Evolutionary conservation across 2,329 filamentous ascomycete genomes (phyloP).

Genomic region (Ascomycota sp.): DNA sequence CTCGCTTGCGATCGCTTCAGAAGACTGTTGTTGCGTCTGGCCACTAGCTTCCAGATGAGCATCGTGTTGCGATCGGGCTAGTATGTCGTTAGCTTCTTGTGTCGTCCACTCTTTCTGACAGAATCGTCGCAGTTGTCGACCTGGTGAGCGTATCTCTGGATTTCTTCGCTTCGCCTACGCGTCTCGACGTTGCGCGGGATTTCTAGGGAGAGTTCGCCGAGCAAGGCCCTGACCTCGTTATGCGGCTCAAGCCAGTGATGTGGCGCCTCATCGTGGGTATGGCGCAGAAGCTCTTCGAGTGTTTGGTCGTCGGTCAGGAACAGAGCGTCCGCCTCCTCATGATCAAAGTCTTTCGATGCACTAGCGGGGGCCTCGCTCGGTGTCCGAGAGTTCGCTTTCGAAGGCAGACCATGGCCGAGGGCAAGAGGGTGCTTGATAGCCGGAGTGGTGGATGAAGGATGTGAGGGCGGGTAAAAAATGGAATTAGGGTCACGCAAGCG

Average conservation of each 20-base stretch:
- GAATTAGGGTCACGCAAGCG: slow-evolving; percentile 21
- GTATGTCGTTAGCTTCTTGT: too few relatives aligned
- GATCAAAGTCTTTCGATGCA: slow-evolving; percentile 14
- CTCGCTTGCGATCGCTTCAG: not conserved
- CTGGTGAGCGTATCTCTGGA: slow-evolving; percentile 16
- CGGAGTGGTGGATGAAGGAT: slow-evolving; percentile 6
- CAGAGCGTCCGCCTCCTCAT: slow-evolving; percentile 17
- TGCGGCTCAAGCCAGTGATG: slow-evolving; percentile 5
- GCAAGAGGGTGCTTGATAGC: not conserved
- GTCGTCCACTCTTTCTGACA: too few relatives aligned
- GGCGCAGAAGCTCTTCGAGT: slow-evolving; percentile 28
- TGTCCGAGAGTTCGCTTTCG: not conserved
- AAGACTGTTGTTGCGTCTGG: not conserved
- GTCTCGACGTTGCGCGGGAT: slow-evolving; percentile 1
- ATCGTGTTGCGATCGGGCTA: too few relatives aligned
- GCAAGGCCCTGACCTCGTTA: slow-evolving; percentile 14
- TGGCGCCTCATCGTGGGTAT: slow-evolving; percentile 16
- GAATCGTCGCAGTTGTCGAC: slow-evolving; percentile 32
- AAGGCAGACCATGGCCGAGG: not conserved
- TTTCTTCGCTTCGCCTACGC: slow-evolving; percentile 2
- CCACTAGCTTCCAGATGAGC: too few relatives aligned
- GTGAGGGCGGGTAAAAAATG: slow-evolving; percentile 3
- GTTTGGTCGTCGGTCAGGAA: slow-evolving; percentile 29
- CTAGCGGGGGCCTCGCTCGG: not conserved
- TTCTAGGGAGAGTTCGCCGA: slow-evolving; percentile 14